Evolutionary conservation across 108 stramenopile species (phyloP), one percentile per base, ranked within the genome.

Genomic region (Skeletonema potamos): DNA sequence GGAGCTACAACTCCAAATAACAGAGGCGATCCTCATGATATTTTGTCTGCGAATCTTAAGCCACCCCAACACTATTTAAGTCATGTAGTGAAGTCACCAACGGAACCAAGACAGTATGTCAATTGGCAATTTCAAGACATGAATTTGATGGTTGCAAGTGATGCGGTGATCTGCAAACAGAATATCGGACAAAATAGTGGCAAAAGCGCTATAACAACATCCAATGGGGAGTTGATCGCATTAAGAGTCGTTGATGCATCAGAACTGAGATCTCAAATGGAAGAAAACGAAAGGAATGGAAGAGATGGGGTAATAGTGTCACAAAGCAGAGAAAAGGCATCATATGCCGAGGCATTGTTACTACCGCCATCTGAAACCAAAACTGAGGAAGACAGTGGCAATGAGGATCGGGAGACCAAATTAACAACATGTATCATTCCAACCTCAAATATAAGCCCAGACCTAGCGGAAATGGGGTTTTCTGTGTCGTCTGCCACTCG

Each of bases 111-210:
- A 29, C 87, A 91, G 67, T 94, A 91, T 55, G 28, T 89, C 0
- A 37, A 79, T 30, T 94, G 90, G 90, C 84, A 87, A 32, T 94
- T 91, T 79, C 77, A 83, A n/a, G 88, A 86, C 27, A 78, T 87
- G 76, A 85, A 90, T 17, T 58, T 91, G 29, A 74, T 91, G 26
- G 84, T 94, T 5, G 90, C 87, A 11, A 87, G 87, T 51, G 90
- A 94, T 82, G 89, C 88, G 6, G 41, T 89, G 0, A 76, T 89
- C 15, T 84, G 78, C 33, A 72, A 74, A 8, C 39, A 61, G 11
- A 48, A 27, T 13, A 32, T 24, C 11, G 64, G 72, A 44, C 12
- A 26, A 27, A 27, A 9, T 20, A 32, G 5, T 33, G 10, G 6
- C 30, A 62, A 30, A 29, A 20, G 58, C 43, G 15, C 2, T 59